These are phyloP conservation scores for Mortierella polycephala DNA, from an alignment of 371 early-diverging fungal genomes.

Conservation along the genomic window DNA sequence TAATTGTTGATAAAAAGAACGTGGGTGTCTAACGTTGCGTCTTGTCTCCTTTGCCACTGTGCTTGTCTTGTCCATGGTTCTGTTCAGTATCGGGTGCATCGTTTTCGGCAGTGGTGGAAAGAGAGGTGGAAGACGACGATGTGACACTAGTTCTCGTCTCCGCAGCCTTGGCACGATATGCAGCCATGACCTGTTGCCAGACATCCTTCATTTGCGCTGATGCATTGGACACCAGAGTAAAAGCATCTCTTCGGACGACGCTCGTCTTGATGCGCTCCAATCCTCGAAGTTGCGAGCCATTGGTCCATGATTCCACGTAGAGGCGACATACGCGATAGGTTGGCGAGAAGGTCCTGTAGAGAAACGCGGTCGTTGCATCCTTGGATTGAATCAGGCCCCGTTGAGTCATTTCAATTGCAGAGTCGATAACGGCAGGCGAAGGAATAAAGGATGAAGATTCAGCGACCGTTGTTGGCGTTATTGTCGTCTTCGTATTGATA, in stretches of 20 bases:
- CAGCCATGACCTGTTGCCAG: constrained; percentile 40
- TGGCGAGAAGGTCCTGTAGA: constrained; percentile 51
- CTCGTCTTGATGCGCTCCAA: constrained; percentile 35
- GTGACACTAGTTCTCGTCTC: neutral
- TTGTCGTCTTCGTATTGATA: constrained; percentile 23
- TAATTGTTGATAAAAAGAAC: neutral
- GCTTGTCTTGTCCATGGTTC: neutral
- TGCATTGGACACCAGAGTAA: constrained; percentile 14
- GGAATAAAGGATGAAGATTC: neutral
- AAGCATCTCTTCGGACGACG: constrained; percentile 35
- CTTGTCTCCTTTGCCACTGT: neutral
- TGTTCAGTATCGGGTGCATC: neutral
- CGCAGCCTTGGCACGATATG: constrained; percentile 21
- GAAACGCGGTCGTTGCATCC: constrained; percentile 35
- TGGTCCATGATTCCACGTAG: constrained; percentile 33
- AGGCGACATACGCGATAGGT: constrained; percentile 36
- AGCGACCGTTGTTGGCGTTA: neutral
- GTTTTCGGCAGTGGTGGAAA: neutral
- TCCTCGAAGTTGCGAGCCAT: constrained; percentile 41
- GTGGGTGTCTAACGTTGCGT: constrained; percentile 4
- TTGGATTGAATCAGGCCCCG: constrained; percentile 11
- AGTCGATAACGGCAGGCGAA: neutral
- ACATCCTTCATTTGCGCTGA: constrained; percentile 27
- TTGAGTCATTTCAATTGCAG: constrained; percentile 9
- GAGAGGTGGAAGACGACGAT: neutral